These are phyloP conservation scores for Cyclotella baltica DNA, from an alignment of 108 stramenopile genomes.

Conservation along the genomic window DNA sequence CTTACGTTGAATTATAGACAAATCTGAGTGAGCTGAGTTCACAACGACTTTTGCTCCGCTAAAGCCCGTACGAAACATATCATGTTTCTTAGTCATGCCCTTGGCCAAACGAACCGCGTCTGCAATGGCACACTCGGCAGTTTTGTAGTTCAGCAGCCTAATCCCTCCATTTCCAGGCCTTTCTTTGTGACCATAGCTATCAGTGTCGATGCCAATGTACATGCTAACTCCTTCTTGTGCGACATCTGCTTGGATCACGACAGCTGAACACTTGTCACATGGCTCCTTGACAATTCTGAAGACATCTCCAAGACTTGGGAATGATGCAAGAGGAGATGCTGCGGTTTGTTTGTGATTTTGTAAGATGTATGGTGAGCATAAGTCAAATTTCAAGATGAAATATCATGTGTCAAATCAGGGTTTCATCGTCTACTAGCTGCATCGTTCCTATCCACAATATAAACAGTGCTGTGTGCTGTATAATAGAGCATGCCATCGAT, in stretches of 20 bases:
- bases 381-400: too few species aligned
- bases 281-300: slow-evolving; percentile 27
- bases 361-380: background rate
- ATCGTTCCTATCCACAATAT: background rate
- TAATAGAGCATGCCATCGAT: slow-evolving; percentile 1
- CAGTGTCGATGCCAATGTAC: slow-evolving; percentile 51
- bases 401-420: too few species aligned
- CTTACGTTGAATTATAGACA: slow-evolving; percentile 38
- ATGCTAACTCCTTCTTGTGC: slow-evolving; percentile 54
- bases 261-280: slow-evolving; percentile 17
- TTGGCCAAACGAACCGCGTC: slow-evolving; percentile 60
- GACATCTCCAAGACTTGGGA: slow-evolving; percentile 8
- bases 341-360: background rate
- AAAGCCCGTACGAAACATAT: slow-evolving; percentile 58
- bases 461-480: background rate
- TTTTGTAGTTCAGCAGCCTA: slow-evolving; percentile 45
- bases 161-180: slow-evolving; percentile 58
- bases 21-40: slow-evolving; percentile 32
- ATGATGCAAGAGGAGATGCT: background rate
- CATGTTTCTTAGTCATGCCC: slow-evolving; percentile 63
- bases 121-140: slow-evolving; percentile 42
- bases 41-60: slow-evolving; percentile 54
- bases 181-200: slow-evolving; percentile 26
- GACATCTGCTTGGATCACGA: slow-evolving; percentile 50
- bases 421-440: too few species aligned